Base-by-base conservation (phyloP, 177 flowering plant genomes). In the Vitis hybrid region DNA sequence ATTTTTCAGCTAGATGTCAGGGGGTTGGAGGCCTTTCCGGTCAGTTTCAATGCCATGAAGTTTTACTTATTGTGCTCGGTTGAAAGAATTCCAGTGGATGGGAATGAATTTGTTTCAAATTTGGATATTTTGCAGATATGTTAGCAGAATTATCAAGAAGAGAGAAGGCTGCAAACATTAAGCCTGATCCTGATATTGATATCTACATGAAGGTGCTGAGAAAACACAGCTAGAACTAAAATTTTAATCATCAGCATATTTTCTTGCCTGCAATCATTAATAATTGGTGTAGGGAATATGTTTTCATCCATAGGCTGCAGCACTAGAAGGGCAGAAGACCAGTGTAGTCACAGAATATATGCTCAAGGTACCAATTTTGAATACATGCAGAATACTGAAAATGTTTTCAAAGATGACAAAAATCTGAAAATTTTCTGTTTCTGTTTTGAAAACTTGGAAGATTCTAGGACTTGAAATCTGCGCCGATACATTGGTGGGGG, bases 111-210 rank as follows among this genome's bases (percentile, higher is more conserved):
- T 12, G 39, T 5, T 6, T 53, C 5, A 13, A 53, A 53, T 53
- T 53, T 53, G n/a, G 56, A 53, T 10, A 53, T 10, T 56, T 19
- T 77, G 65, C 80, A 86, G 87, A 86, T 1, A 77, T 86, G 89
- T 69, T 86, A 50, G 60, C 77, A 13, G 89, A 86, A 64, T 59
- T 86, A 60, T 78, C 78, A 29, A 78, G 89, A 66, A 79, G 86
- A 63, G 89, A 86, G 69, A 77, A 77, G 50, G 84, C 68, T 33
- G 84, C 86, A 56, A 80, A 80, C 63, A 83, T 85, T 26, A 80
- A 74, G 66, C 89, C 89, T 9, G 87, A 85, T 64, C 80, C 80
- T 60, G 89, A 85, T 60, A 16, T 85, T 16, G 89, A 85, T 80
- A 68, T 78, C 55, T 85, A 45, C 75, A 85, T 85, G 89, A 83